Percentiles rank a stretch among this genome's conserved stretches.
Evolutionary conservation across 78 protist genomes (phyloP).

Genomic region (Kipferlia bialata): DNA sequence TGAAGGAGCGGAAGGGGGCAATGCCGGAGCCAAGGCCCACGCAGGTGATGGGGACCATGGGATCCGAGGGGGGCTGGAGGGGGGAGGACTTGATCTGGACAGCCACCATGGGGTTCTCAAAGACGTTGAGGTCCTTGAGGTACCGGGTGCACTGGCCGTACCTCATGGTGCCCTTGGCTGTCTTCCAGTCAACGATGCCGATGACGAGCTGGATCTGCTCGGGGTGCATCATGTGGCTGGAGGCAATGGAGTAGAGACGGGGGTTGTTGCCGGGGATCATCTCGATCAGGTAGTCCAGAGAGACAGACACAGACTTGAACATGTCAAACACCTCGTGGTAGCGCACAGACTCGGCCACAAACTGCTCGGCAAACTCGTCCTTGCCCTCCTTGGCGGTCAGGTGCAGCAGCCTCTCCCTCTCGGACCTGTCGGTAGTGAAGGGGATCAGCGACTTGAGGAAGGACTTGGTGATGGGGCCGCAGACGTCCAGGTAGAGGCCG

Average conservation of each 20-base stretch:
- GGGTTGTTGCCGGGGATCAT: slow-evolving; percentile 45
- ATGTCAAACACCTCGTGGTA: slow-evolving; percentile 19
- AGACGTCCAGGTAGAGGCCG: slow-evolving; percentile 13
- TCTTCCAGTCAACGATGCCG: slow-evolving; percentile 35
- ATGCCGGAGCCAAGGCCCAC: slow-evolving; percentile 92
- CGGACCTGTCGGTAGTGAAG: not conserved
- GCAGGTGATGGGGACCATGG: slow-evolving; percentile 55
- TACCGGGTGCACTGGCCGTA: slow-evolving; percentile 61
- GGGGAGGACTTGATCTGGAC: slow-evolving; percentile 47
- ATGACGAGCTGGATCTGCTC: slow-evolving; percentile 34
- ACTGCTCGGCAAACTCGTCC: slow-evolving; percentile 11
- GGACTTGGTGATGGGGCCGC: not conserved
- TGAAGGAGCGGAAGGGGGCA: slow-evolving; percentile 80
- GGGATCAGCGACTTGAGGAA: slow-evolving; percentile 15
- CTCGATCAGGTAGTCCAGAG: slow-evolving; percentile 29
- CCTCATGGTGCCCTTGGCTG: slow-evolving; percentile 27
- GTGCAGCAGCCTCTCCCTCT: not conserved
- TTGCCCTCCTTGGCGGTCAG: slow-evolving; percentile 22
- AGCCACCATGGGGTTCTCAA: slow-evolving; percentile 14
- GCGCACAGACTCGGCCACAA: slow-evolving; percentile 10
- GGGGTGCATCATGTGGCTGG: slow-evolving; percentile 30
- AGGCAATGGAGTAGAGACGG: slow-evolving; percentile 57
- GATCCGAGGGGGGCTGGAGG: slow-evolving; percentile 43
- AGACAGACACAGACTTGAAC: slow-evolving; percentile 21
- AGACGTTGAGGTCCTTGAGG: slow-evolving; percentile 22